Base-by-base conservation (phyloP, 1,139 yeast species). In the Candida freyschussii region DNA sequence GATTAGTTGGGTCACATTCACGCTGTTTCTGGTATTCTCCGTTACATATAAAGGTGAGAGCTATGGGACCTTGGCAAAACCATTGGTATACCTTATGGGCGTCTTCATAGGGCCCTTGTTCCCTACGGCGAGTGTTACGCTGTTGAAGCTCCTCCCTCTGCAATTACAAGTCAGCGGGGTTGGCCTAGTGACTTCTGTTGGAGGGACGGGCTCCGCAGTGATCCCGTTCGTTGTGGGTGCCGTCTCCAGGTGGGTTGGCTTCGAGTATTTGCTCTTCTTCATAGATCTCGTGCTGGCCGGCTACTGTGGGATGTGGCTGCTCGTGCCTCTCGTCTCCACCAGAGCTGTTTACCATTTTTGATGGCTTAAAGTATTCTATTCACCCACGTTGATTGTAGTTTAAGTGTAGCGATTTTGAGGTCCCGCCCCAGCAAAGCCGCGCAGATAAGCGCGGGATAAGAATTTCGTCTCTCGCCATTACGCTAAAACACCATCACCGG, bases 141-240 rank as follows among this genome's bases (percentile, higher is more conserved):
- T 86, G 5, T 58, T 82, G 32, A 74, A 76, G 31, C 62, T 76
- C 3, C 56, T 85, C 27, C 95, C 95, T 0, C 59, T 63, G 17
- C 67, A 67, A 30, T 59, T 69, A 36, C 86, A 83, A 39, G 72
- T 83, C 8, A 62, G 75, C 7, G 91, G 87, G 0, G 68, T 85
- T 6, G 93, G 95, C 1, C 67, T 83, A 33, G 74, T 81, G 15
- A 78, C 89, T 34, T 87, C 94, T 0, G 57, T 84, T 41, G 93
- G 93, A 5, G 87, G 89, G 5, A 77, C 81, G 10, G 94, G 93
- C 2, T 85, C 82, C 9, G 94, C 94, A 0, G 67, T 74, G 0
- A 45, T 84, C 9, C 89, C 93, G 2, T 78, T 75, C 39, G 33
- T 72, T 3, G 64, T 78, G 30, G 93, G 93, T 1, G 43, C 66